phyloP scores from a whole-genome alignment of 108 stramenopile species.

The Stephanodiscus triporus region DNA sequence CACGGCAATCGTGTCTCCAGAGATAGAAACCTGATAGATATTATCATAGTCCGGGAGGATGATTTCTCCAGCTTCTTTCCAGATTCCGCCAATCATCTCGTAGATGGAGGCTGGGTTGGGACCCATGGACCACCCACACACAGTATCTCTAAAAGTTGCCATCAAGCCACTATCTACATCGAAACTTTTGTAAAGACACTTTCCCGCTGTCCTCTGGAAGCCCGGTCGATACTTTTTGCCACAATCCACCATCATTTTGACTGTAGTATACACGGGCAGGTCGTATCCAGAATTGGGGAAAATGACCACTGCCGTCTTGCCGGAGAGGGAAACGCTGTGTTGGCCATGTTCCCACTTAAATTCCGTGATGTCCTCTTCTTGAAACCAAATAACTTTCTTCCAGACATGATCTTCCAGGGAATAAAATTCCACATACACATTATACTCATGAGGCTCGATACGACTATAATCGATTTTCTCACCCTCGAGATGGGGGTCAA shows the following conservation, averaged over 20 bases:
- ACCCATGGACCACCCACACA: background rate
- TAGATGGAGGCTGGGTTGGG: slow-evolving; percentile 11
- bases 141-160: background rate
- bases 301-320: slow-evolving; percentile 16
- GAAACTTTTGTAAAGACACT: slow-evolving; percentile 8
- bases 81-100: background rate
- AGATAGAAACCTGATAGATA: background rate
- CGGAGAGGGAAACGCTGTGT: slow-evolving; percentile 8
- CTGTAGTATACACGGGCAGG: slow-evolving; percentile 15
- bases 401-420: slow-evolving; percentile 4
- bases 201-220: slow-evolving; percentile 1
- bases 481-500: background rate
- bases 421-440: slow-evolving; percentile 18
- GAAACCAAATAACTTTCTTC: slow-evolving; percentile 4
- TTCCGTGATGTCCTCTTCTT: background rate
- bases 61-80: slow-evolving; percentile 21
- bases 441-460: background rate
- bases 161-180: slow-evolving; percentile 10
- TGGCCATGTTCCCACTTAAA: background rate
- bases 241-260: slow-evolving; percentile 17
- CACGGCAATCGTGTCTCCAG: slow-evolving; percentile 10
- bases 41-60: background rate
- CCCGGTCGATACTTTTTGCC: slow-evolving; percentile 4
- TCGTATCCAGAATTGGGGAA: background rate
- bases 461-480: background rate